Conservation (phyloP, 169 alveolate genomes). For the Plasmodium yoelii region DNA sequence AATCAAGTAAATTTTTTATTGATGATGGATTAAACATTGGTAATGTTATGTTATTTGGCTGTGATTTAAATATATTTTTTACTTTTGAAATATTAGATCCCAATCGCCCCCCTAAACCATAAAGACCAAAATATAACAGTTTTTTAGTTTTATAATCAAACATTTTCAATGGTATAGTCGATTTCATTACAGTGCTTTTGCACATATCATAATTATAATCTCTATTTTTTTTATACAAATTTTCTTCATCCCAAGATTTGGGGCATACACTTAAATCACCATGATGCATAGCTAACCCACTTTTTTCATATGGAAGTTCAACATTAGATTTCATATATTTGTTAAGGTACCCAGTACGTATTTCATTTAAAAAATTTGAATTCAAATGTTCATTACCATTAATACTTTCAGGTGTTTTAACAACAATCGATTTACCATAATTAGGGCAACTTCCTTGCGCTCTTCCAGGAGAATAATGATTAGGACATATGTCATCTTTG, state of each 20-base stretch:
- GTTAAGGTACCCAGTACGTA: constrained; percentile 51
- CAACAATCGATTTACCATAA: constrained; percentile 68
- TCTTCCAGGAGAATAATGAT: constrained; percentile 61
- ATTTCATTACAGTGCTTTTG: constrained; percentile 7
- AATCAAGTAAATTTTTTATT: constrained; percentile 52
- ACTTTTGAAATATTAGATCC: constrained; percentile 16
- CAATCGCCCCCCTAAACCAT: constrained; percentile 66
- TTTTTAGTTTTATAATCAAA: background rate
- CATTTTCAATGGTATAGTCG: constrained; percentile 11
- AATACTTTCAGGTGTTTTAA: constrained; percentile 2
- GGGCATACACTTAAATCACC: constrained; percentile 23
- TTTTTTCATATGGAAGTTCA: constrained; percentile 49
- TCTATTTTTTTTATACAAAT: constrained; percentile 3
- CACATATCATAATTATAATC: constrained; percentile 73
- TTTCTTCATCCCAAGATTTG: background rate
- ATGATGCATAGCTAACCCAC: constrained; percentile 75
- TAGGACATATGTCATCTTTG: constrained; percentile 40
- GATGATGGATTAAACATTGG: constrained; percentile 59
- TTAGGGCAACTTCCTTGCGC: constrained; percentile 78
- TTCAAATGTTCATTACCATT: background rate
- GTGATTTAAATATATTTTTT: background rate
- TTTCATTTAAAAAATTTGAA: constrained; percentile 61
- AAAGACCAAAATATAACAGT: constrained; percentile 46
- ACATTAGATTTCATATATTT: background rate
- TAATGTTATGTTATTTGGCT: constrained; percentile 22